Evolutionary conservation across 2,329 filamentous ascomycete species (phyloP), one percentile per base, ranked within the genome.

Genomic region (Beauveria sp.): DNA sequence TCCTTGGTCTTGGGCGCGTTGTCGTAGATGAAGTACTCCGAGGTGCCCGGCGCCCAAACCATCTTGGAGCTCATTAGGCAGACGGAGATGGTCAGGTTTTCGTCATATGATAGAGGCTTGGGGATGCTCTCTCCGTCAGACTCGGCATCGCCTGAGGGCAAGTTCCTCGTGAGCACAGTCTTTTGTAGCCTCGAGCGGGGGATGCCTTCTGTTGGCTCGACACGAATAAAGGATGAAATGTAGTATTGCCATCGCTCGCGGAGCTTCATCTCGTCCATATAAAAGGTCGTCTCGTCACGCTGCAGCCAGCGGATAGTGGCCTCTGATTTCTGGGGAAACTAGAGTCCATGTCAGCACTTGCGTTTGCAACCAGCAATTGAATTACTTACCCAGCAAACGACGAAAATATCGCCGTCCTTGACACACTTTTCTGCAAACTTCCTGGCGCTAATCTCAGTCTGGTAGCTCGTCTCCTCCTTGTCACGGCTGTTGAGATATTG

Each of bases 201-300:
- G 3, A 95, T 82, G 16, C 90, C 90, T 74, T 95, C 90, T 0
- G 95, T 99, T 2, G 91, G 90, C 70, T 96, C 91, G 26, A 93
- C 84, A 65, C 91, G 90, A 67, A 91, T 90, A 74, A 90, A 98
- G 0, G 93, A 92, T 20, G 93, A 93, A 62, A 96, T 91, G 72
- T 99, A 99, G 77, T 96, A 96, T 68, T 93, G 90, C 95, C 95
- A 99, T 45, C 86, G 83, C 65, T 91, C 87, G 62, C 88, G 88
- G 56, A 87, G 84, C 70, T 95, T 89, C 79, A 96, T 88, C 67
- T 96, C 91, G 66, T 96, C 91, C 70, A 88, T 88, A 68, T 95
- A 92, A 72, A 96, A 91, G 0, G 96, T 89, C 46, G 85, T 86
- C 67, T 89, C 86, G 55, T 88, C 85, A 58, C 83, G 81, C 67